Base-by-base conservation (phyloP, 1,284 basidiomycete genomes). In the Erythrobasidium hasegawianum region DNA sequence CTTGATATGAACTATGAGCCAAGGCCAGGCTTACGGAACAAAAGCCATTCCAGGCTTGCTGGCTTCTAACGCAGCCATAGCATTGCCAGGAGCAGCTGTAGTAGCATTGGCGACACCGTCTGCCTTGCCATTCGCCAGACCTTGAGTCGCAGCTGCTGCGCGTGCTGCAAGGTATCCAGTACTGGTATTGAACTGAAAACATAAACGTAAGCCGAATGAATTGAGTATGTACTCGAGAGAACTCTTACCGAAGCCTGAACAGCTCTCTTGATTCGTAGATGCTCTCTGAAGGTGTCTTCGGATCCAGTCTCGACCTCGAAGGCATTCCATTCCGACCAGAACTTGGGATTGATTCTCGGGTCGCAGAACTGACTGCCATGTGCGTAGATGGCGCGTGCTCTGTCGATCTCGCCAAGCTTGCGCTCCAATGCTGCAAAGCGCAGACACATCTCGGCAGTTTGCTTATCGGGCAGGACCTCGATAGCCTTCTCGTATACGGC, bases 241-340 rank as follows among this genome's bases (percentile, higher is more conserved):
- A 10, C 18, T 24, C 59, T 24, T 24, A 61, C 59, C 75, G 93
- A 90, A 41, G 96, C 94, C 79, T 98, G 95, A 5, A 99, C 95
- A 71, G 90, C 91, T 62, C 96, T 86, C 80, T 96, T 97, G 82
- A 99, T 97, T 16, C 96, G 87, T 67, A 98, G 62, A 90, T 97
- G 97, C 81, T 98, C 95, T 72, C 94, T 83, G 86, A 98, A 98
- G 0, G 95, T 97, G 76, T 98, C 95, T 78, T 98, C 96, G 0
- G 90, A 94, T 0, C 95, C 95, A 0, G 91, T 93, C 78, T 97
- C 93, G 77, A 97, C 90, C 80, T 98, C 95, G 80, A 98, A 98
- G 58, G 82, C 82, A 78, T 97, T 95, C 95, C 95, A 98, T 77
- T 94, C 90, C 55, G 83, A 80, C 95, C 96, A 98, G 82, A 97